Base-by-base conservation (phyloP, 1,284 basidiomycete genomes). In the Rhodotorula sp. region DNA sequence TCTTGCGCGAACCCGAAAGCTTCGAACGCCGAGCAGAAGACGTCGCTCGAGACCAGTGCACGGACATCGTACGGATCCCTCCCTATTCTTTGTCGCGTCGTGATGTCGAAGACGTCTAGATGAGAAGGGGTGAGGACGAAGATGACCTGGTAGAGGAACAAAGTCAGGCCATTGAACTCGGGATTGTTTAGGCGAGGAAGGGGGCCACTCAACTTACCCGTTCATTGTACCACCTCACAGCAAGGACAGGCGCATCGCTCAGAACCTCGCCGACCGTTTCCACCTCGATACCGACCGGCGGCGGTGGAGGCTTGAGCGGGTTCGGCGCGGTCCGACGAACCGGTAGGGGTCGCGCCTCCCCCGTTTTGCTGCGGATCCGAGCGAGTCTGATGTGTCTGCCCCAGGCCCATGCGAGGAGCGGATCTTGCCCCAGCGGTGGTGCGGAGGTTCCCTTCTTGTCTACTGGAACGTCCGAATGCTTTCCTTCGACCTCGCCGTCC, bases 331-430 rank as follows among this genome's bases (percentile, higher is more conserved):
- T 67, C 45, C 63, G 55, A 29, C n/a, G 24, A 22, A 57, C 56
- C 33, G 46, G 48, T 18, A 26, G 33, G 17, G 54, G 46, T 3
- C 46, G 14, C 12, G 46, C 55, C 15, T 59, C 67, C 57, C 61
- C 56, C 24, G 63, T 29, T 7, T 53, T 53, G 22, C 62, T 53
- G 20, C 42, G 26, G 24, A 63, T 66, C 33, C 66, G 30, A 5
- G 95, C 80, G 37, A 95, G 81, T 60, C 85, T 83, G 44, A 95
- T 77, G 0, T 81, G 83, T 62, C 83, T 83, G 0, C 89, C 92
- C 93, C 93, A 96, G 0, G 90, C 88, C 78, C 89, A 95, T 0
- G 88, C 91, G 20, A 96, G 83, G 33, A 87, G 82, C 1, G 93
- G 93, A 66, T 82, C 80, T n/a, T 78, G 75, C 5, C 71, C 70